Evolutionary conservation across 768 basidiomycete genomes (phyloP).

Genomic region (Sporobolomyces pararoseus): DNA sequence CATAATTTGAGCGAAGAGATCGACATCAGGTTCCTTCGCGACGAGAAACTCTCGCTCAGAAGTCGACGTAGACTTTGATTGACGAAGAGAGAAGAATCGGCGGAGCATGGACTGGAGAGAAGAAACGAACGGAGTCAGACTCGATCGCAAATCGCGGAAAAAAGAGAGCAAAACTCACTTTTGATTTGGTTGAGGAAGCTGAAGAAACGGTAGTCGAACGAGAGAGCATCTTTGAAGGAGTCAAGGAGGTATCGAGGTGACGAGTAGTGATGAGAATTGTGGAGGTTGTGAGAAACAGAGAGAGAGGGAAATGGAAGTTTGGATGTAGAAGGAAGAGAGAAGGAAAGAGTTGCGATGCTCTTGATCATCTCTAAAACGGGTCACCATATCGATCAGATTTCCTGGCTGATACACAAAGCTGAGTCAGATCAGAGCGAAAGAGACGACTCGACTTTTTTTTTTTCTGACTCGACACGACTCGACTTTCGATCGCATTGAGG

Average conservation of each 20-base stretch:
- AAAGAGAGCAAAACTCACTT: not conserved
- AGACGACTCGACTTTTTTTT: conserved; percentile 2
- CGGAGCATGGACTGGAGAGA: not conserved
- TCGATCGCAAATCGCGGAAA: not conserved
- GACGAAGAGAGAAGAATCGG: conserved; percentile 1
- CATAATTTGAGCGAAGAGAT: conserved; percentile 15
- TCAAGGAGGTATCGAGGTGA: not conserved
- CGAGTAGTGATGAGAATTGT: not conserved
- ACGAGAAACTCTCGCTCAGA: not conserved
- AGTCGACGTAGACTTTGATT: not conserved
- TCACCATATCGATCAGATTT: not conserved
- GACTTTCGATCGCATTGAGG: not conserved
- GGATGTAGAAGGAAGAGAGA: not conserved
- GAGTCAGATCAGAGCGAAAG: not conserved
- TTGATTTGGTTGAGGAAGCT: not conserved
- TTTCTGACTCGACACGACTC: conserved; percentile 10
- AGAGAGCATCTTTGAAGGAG: not conserved
- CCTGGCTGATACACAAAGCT: not conserved
- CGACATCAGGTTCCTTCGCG: not conserved
- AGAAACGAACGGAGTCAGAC: not conserved
- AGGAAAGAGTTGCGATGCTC: not conserved
- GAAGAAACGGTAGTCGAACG: not conserved
- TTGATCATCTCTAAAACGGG: not conserved
- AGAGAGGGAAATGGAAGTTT: not conserved
- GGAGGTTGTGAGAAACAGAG: not conserved